Evolutionary conservation across 225 moss, liverwort and hornwort genomes (phyloP), one percentile per base, ranked within the genome.

Genomic region (Lunularia cruciata): DNA sequence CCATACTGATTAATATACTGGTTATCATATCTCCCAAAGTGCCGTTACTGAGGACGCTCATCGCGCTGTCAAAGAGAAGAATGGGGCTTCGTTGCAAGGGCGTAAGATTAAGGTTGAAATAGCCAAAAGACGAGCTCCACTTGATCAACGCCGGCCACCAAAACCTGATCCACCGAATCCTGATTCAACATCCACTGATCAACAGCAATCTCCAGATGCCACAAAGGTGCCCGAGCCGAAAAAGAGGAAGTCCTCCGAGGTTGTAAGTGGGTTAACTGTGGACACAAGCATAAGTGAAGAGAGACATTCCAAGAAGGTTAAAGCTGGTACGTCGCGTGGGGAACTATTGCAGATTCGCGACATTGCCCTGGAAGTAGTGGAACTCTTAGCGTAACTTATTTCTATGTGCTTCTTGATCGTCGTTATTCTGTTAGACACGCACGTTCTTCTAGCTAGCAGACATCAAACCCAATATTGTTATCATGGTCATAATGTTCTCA

Each of bases 81-180:
- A 98, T 82, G 89, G 93, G 47, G 81, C 78, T 5, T 43, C 79
- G 36, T 32, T 98, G 77, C 89, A 93, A 82, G 90, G 93, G 60
- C 87, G 98, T 47, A 89, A 86, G 70, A 84, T 98, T n/a, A 91
- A 93, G 77, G 98, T 98, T 30, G 93, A 98, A 70, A 69, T 93
- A 72, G 98, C 98, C 5, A 98, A 88, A 77, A 90, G 98, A 38
- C 86, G 98, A 59, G 86, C 93, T 72, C 93, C 98, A 52, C 63
- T 93, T 52, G 84, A 88, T 72, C 59, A 84, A 37, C 83, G 98
- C 68, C 88, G 79, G 70, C 91, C 79, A 57, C 84, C 83, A 16
- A 84, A 77, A 56, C 19, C 74, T 48, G 74, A 74, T 57, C 14
- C 46, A 20, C 38, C 38, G 20, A 71, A 70, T 46, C 3, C 53